These are phyloP conservation scores for Verticillium klebahnii DNA, from an alignment of 2,329 filamentous ascomycete species.

Conservation along the genomic window DNA sequence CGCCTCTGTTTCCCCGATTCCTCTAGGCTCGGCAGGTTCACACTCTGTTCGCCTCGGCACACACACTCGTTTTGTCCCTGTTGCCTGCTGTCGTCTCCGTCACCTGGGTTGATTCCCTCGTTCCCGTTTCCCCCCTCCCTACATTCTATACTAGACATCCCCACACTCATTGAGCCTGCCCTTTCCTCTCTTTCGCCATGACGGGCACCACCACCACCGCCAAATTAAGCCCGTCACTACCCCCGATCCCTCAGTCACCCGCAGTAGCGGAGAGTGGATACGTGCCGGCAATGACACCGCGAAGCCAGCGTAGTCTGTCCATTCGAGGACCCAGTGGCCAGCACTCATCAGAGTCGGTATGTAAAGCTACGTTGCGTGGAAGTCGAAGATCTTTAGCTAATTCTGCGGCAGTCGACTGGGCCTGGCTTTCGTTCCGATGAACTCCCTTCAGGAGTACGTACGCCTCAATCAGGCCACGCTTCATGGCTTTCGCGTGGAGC, in stretches of 20 bases:
- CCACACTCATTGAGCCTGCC: neutral
- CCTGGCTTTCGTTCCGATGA: conserved; percentile 21
- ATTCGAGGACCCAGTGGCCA: conserved; percentile 5
- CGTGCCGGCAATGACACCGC: conserved; percentile 1
- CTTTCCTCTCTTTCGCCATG: neutral
- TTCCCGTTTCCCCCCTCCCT: neutral
- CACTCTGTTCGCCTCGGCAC: conserved; percentile 11
- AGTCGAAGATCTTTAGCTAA: conserved; percentile 6
- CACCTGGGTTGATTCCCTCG: neutral
- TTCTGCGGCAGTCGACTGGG: conserved; percentile 23
- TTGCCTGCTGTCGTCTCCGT: conserved; percentile 2
- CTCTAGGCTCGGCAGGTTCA: conserved; percentile 6
- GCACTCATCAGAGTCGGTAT: conserved; percentile 2
- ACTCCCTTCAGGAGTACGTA: conserved; percentile 23
- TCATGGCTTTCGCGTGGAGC: conserved; percentile 27
- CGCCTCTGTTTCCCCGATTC: neutral
- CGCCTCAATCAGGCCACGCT: conserved; percentile 23
- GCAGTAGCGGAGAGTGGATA: neutral
- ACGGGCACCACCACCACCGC: neutral
- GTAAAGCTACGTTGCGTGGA: neutral
- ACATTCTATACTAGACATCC: neutral
- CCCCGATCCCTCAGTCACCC: neutral
- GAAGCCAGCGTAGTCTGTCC: conserved; percentile 11
- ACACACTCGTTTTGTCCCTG: conserved; percentile 10
- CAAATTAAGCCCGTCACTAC: neutral